Conservation (phyloP, 2,329 filamentous ascomycete genomes). For the Basipetospora sp. region DNA sequence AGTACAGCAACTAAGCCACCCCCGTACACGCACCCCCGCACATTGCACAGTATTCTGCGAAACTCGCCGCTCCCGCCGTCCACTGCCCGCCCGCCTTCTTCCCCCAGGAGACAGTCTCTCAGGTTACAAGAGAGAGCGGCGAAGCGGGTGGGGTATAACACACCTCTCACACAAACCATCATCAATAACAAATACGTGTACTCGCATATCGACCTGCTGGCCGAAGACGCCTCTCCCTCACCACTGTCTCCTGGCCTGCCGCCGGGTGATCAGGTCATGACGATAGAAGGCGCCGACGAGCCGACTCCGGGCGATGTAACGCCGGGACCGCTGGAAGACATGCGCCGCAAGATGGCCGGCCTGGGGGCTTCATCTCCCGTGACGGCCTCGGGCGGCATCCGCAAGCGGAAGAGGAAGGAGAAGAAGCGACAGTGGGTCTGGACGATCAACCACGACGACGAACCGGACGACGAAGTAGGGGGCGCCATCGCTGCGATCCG, state of each 20-base stretch:
- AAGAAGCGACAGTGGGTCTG: conserved; percentile 52
- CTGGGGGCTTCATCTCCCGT: conserved; percentile 27
- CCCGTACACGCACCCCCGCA: conserved; percentile 44
- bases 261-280: conserved; percentile 19
- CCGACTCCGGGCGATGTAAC: conserved; percentile 44
- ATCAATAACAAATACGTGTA: conserved; percentile 46
- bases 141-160: conserved; percentile 46
- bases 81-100: conserved; percentile 34
- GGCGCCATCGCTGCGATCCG: conserved; percentile 28
- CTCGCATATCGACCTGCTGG: conserved; percentile 48
- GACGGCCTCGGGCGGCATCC: conserved; percentile 28
- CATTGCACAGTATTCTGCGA: conserved; percentile 48
- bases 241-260: conserved; percentile 7
- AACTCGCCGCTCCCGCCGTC: conserved; percentile 48
- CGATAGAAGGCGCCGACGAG: conserved; percentile 34
- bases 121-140: conserved; percentile 39
- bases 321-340: conserved; percentile 49
- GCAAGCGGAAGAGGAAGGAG: conserved; percentile 41
- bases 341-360: conserved; percentile 41
- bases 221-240: conserved; percentile 39
- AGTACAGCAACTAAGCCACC: conserved; percentile 17
- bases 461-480: conserved; percentile 25
- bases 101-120: conserved; percentile 38
- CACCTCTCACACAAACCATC: conserved; percentile 48
- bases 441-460: conserved; percentile 42